These are phyloP conservation scores for Colletotrichum tropicicola DNA, from an alignment of 2,329 filamentous ascomycete species.

Conservation along the genomic window DNA sequence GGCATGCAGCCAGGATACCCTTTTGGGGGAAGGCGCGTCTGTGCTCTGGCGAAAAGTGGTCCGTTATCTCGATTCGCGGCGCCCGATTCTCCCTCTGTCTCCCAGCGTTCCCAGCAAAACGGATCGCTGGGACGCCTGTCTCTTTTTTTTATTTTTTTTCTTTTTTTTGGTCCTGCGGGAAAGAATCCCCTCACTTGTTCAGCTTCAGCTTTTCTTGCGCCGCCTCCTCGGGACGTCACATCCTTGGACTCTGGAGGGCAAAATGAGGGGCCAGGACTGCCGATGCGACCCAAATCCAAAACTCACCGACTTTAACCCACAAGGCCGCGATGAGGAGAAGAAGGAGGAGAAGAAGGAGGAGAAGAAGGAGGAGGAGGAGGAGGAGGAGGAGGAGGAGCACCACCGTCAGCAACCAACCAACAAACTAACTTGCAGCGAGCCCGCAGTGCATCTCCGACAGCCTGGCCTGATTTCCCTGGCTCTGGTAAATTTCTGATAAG, in stretches of 20 bases:
- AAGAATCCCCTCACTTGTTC: not conserved
- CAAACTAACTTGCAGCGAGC: not conserved
- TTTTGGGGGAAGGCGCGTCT: slow-evolving; percentile 9
- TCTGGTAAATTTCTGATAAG: not conserved
- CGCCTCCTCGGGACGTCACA: not conserved
- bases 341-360: not conserved
- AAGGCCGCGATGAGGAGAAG: not conserved
- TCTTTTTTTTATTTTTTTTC: not conserved
- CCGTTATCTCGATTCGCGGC: slow-evolving; percentile 21
- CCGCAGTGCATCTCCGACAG: not conserved
- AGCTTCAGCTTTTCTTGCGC: not conserved
- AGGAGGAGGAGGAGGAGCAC: not conserved
- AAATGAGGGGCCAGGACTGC: slow-evolving; percentile 1
- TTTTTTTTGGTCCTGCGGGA: not conserved
- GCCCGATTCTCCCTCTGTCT: not conserved
- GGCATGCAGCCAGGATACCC: slow-evolving; percentile 16
- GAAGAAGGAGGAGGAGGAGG: not conserved
- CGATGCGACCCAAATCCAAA: slow-evolving; percentile 23
- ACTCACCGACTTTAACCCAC: slow-evolving; percentile 27
- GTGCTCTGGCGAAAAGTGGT: slow-evolving; percentile 18
- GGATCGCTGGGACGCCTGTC: not conserved
- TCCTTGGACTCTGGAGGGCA: not conserved
- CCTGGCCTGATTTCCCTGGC: not conserved
- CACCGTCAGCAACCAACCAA: not conserved
- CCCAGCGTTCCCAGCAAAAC: slow-evolving; percentile 1